phyloP scores from a whole-genome alignment of 2,329 filamentous ascomycete species.

The Myriosclerotinia curreyana region DNA sequence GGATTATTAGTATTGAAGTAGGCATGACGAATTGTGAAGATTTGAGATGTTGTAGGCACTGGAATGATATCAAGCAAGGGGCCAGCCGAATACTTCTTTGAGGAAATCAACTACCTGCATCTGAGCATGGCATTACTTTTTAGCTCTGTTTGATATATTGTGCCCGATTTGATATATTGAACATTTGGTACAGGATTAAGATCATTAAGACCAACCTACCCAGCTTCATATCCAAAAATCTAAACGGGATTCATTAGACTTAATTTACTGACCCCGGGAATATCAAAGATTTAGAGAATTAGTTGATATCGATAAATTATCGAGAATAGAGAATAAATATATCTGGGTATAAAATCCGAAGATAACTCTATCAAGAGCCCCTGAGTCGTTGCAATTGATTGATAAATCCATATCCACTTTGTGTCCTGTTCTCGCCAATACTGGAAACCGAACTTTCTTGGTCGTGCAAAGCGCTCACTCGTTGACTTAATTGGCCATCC shows the following conservation, averaged over 20 bases:
- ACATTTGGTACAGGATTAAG: background rate
- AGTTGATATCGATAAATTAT: background rate
- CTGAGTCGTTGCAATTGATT: constrained; percentile 40
- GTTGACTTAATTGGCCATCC: constrained; percentile 32
- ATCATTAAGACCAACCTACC: background rate
- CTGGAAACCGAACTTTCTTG: constrained; percentile 23
- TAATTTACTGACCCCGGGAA: background rate
- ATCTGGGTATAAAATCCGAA: background rate
- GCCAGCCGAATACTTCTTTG: background rate
- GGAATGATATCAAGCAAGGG: constrained; percentile 10
- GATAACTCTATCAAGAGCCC: constrained; percentile 32
- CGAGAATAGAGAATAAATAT: background rate
- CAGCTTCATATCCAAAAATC: background rate
- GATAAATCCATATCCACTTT: constrained; percentile 40
- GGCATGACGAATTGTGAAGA: background rate
- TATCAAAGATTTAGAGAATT: background rate
- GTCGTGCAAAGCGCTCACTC: constrained; percentile 33
- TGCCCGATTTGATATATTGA: background rate
- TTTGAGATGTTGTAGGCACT: background rate
- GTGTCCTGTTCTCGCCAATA: constrained; percentile 30
- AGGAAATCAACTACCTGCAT: background rate
- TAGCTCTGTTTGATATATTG: background rate
- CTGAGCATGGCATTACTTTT: background rate
- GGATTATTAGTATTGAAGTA: background rate
- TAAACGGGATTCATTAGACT: background rate